phyloP scores from a whole-genome alignment of 305 asterid genomes.

The Fraxinus latifolia region DNA sequence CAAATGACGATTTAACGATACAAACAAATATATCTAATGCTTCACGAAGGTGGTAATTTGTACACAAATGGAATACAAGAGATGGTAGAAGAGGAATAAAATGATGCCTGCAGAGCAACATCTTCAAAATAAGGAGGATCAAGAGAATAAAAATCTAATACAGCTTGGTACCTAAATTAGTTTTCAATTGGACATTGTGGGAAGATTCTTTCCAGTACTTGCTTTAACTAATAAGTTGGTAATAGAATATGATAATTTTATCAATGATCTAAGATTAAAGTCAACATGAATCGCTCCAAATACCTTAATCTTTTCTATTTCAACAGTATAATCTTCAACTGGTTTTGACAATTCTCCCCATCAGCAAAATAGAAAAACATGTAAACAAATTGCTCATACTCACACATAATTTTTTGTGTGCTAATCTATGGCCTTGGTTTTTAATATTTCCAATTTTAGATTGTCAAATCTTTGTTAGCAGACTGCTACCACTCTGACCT shows the following conservation, averaged over 20 bases:
- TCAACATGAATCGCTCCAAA: neutral
- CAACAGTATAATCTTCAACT: neutral
- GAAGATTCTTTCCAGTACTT: neutral
- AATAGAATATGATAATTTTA: neutral
- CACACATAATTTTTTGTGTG: neutral
- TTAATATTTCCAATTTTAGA: neutral
- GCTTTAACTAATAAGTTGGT: neutral
- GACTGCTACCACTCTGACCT: neutral
- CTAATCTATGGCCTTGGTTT: neutral
- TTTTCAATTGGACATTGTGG: neutral
- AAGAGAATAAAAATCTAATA: neutral
- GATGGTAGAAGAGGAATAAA: neutral
- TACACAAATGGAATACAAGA: neutral
- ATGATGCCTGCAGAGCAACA: neutral
- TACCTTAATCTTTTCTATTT: neutral
- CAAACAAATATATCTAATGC: neutral
- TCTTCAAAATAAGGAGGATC: neutral
- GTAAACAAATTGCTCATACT: neutral
- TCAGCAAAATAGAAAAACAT: neutral
- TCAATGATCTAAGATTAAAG: neutral
- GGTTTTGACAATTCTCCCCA: neutral
- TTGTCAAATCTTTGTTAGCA: neutral
- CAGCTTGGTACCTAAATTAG: neutral
- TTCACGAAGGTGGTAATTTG: neutral
- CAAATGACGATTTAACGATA: slow-evolving; percentile 2